Percentiles rank a stretch among this genome's conserved stretches.
Evolutionary conservation across 306 rosid species (phyloP).

Genomic region (Oemleria cerasiformis): DNA sequence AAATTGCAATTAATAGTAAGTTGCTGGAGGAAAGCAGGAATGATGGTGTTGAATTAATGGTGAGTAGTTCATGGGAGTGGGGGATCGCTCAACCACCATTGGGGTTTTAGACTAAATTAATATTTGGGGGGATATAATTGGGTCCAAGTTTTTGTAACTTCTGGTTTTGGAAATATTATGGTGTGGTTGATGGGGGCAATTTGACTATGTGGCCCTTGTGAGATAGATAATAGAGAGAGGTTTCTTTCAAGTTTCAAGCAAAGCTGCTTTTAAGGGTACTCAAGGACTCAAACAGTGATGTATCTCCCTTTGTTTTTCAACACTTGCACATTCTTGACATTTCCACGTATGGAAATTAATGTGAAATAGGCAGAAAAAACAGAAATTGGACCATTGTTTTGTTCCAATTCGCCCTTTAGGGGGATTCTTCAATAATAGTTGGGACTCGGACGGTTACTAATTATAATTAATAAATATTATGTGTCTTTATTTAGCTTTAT

Average conservation of each 20-base stretch:
- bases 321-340: constrained; percentile 3
- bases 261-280: too few species aligned
- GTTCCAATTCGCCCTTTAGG: background rate
- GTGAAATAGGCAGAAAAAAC: background rate
- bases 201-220: background rate
- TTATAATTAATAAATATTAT: too few species aligned
- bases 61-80: constrained; percentile 32
- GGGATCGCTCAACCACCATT: constrained; percentile 48
- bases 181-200: background rate
- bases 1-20: too few species aligned
- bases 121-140: background rate
- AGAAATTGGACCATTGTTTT: background rate
- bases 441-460: background rate
- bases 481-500: too few species aligned
- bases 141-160: background rate
- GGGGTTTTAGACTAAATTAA: constrained; percentile 11
- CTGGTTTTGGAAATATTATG: constrained; percentile 7
- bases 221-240: background rate
- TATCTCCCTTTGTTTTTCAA: background rate
- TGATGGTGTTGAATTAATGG: constrained; percentile 36
- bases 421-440: background rate
- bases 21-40: constrained; percentile 26
- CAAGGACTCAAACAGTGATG: background rate
- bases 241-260: constrained; percentile 4
- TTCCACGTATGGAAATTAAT: background rate